phyloP scores from a whole-genome alignment of 2,329 filamentous ascomycete species.

The Xylariaceae sp. region DNA sequence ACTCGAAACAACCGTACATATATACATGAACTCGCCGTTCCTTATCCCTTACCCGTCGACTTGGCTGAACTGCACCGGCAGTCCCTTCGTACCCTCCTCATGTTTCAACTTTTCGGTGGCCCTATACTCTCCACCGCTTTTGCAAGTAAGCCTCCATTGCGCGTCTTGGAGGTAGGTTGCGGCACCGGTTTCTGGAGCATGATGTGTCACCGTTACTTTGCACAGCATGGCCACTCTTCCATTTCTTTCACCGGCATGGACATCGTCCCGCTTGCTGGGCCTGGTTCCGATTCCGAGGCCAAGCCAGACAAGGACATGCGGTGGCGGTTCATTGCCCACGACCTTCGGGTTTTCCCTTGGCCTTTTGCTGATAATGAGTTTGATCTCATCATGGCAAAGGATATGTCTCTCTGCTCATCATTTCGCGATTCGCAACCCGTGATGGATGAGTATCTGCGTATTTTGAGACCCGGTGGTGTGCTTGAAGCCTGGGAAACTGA shows the following conservation, averaged over 20 bases:
- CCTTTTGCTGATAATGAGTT: slow-evolving; percentile 80
- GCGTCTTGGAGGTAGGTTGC: slow-evolving; percentile 83
- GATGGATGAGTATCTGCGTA: slow-evolving; percentile 71
- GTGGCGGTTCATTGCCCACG: slow-evolving; percentile 87
- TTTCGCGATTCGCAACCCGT: slow-evolving; percentile 54
- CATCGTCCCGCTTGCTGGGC: slow-evolving; percentile 66
- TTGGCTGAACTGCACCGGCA: slow-evolving; percentile 84
- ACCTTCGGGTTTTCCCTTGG: slow-evolving; percentile 70
- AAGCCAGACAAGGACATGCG: slow-evolving; percentile 71
- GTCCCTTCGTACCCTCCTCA: slow-evolving; percentile 76
- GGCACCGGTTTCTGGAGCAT: slow-evolving; percentile 88
- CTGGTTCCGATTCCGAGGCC: slow-evolving; percentile 36
- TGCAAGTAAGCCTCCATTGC: slow-evolving; percentile 64
- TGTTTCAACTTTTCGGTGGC: slow-evolving; percentile 77
- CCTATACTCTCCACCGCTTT: slow-evolving; percentile 73
- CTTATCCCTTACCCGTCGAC: slow-evolving; percentile 87
- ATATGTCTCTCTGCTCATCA: slow-evolving; percentile 67
- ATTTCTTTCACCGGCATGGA: slow-evolving; percentile 82
- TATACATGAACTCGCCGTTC: slow-evolving; percentile 66
- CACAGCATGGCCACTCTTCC: slow-evolving; percentile 62
- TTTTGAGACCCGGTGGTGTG: slow-evolving; percentile 74
- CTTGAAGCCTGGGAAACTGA: slow-evolving; percentile 91
- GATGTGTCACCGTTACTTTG: slow-evolving; percentile 79
- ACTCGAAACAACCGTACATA: slow-evolving; percentile 79
- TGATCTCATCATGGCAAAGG: slow-evolving; percentile 86